Percentiles rank a stretch among this genome's conserved stretches.
phyloP scores from a whole-genome alignment of 768 basidiomycete genomes.

The Pholiota microspora region DNA sequence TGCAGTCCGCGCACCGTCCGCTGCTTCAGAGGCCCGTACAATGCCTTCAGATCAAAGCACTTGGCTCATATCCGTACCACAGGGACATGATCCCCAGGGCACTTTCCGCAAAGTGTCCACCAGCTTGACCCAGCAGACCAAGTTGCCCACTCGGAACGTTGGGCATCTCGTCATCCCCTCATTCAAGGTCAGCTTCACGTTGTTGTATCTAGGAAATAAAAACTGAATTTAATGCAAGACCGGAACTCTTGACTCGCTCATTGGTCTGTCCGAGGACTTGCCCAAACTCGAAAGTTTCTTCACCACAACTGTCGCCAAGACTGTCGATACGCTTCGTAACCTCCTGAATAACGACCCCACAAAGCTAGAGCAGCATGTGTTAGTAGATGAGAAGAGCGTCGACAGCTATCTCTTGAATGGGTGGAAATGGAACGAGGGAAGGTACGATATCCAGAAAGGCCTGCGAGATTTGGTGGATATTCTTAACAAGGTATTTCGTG shows the following conservation, averaged over 20 bases:
- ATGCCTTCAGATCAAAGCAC: constrained; percentile 98
- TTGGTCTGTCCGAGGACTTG: constrained; percentile 87
- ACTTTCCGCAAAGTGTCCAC: constrained; percentile 61
- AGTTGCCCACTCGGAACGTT: constrained; percentile 45
- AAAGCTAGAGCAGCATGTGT: constrained; percentile 71
- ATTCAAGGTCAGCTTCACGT: constrained; percentile 70
- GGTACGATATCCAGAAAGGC: constrained; percentile 82
- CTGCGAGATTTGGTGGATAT: constrained; percentile 83
- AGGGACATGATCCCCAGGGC: constrained; percentile 82
- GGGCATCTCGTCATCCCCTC: constrained; percentile 75
- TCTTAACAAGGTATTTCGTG: constrained; percentile 69
- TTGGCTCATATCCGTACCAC: constrained; percentile 87
- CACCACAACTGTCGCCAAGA: constrained; percentile 85
- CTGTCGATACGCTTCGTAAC: constrained; percentile 90
- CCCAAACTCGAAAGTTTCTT: constrained; percentile 91
- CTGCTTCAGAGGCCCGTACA: constrained; percentile 2
- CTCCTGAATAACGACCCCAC: constrained; percentile 84
- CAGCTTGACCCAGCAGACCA: constrained; percentile 61
- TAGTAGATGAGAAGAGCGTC: constrained; percentile 75
- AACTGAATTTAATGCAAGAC: constrained; percentile 53
- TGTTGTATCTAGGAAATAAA: constrained; percentile 8
- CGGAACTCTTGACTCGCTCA: constrained; percentile 88
- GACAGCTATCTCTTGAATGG: constrained; percentile 76
- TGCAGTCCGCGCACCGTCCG: constrained; percentile 12
- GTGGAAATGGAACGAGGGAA: constrained; percentile 94